Evolutionary conservation across 352 stramenopile species (phyloP).

Genomic region (Elongisporangium prolatum): DNA sequence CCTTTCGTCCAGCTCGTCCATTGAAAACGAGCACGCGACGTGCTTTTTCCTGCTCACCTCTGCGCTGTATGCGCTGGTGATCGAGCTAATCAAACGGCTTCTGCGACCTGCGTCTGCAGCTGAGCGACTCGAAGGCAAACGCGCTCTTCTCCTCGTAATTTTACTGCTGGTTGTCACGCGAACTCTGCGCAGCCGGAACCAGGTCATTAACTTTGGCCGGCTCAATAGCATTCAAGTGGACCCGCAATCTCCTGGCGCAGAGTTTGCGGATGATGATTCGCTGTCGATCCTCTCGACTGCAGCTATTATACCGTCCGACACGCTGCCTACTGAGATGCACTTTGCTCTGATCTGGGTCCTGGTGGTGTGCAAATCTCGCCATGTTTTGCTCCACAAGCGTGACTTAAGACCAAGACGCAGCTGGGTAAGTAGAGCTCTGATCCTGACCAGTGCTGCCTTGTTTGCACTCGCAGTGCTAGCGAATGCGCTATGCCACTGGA

Average conservation of each 20-base stretch:
- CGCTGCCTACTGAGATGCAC: constrained; percentile 20
- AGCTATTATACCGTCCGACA: constrained; percentile 24
- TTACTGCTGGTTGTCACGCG: constrained; percentile 39
- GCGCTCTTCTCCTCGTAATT: constrained; percentile 9
- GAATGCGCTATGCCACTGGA: background rate
- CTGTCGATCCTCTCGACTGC: constrained; percentile 77
- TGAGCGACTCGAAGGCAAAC: constrained; percentile 1
- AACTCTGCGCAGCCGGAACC: constrained; percentile 69
- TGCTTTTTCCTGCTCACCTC: constrained; percentile 70
- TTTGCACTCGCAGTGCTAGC: background rate
- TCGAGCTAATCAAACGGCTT: constrained; percentile 11
- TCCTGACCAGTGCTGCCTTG: background rate
- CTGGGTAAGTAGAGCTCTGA: background rate
- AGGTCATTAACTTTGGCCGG: constrained; percentile 86
- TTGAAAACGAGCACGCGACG: constrained; percentile 88
- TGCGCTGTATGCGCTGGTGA: constrained; percentile 21
- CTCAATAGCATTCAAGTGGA: constrained; percentile 61
- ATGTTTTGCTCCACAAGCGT: constrained; percentile 1
- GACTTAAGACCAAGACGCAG: background rate
- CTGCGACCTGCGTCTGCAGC: background rate
- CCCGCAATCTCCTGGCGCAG: constrained; percentile 40
- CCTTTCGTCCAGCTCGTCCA: constrained; percentile 78
- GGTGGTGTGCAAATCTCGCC: constrained; percentile 25
- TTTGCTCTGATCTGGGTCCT: constrained; percentile 30
- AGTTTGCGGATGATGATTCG: constrained; percentile 74